Conservation (phyloP, 2,329 filamentous ascomycete species). For the Neofusicoccum parvum region DNA sequence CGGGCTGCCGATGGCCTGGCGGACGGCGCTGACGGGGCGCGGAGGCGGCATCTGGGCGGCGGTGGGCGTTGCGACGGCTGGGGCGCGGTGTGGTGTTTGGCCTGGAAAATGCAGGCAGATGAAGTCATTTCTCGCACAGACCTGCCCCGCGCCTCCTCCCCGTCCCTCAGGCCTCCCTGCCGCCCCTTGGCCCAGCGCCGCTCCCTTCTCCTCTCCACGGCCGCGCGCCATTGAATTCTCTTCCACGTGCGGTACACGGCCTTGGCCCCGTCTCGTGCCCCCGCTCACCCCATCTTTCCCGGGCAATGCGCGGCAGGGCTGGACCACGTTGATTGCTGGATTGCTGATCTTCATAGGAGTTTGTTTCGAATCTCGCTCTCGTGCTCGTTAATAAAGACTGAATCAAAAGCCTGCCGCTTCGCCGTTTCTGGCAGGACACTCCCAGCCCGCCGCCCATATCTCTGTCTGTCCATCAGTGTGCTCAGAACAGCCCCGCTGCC, state of each 20-base stretch:
- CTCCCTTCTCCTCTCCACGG: neutral
- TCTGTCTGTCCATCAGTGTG: neutral
- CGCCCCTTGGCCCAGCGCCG: neutral
- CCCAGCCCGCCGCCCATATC: no score
- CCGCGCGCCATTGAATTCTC: slow-evolving; percentile 1
- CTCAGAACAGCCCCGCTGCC: neutral
- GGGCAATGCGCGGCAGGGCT: neutral
- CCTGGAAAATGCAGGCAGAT: neutral
- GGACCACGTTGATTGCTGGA: slow-evolving; percentile 1
- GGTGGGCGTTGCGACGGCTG: neutral
- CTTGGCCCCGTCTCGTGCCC: slow-evolving; percentile 1
- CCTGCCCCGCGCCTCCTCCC: neutral
- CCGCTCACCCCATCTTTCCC: neutral
- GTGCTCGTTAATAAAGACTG: slow-evolving; percentile 6
- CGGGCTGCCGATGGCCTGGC: slow-evolving; percentile 29
- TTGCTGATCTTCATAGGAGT: slow-evolving; percentile 16
- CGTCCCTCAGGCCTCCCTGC: neutral
- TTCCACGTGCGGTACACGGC: slow-evolving; percentile 5
- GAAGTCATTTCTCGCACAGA: slow-evolving; percentile 16
- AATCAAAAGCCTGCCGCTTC: neutral
- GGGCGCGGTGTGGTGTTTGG: neutral
- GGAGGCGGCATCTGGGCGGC: slow-evolving; percentile 2
- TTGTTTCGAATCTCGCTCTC: slow-evolving; percentile 18
- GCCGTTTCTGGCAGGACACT: neutral
- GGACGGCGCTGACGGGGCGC: slow-evolving; percentile 1